Conservation (phyloP, 306 rosid genomes). For the Dryas octopetala region DNA sequence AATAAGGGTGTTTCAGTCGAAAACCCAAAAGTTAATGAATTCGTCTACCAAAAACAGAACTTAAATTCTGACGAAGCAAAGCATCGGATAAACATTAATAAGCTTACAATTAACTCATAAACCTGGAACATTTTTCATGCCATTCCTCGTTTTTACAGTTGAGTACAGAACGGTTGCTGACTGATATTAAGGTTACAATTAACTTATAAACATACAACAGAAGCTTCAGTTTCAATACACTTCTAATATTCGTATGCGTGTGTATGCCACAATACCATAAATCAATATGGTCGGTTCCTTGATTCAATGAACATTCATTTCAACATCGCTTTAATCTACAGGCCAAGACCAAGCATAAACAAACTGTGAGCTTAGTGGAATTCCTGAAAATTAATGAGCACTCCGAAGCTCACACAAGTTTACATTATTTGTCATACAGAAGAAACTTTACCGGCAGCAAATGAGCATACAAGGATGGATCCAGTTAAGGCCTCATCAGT, state of each 20-base stretch:
- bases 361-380: neutral
- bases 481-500: slow-evolving; percentile 37
- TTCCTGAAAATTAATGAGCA: neutral
- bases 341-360: neutral
- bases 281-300: neutral
- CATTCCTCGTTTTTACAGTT: too few species aligned
- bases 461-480: neutral
- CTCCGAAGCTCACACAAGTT: neutral
- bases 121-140: too few species aligned
- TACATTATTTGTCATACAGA: neutral
- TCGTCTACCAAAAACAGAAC: too few species aligned
- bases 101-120: too few species aligned
- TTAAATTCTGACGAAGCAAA: too few species aligned
- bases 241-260: too few species aligned
- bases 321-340: neutral
- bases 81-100: too few species aligned
- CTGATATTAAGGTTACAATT: too few species aligned
- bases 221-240: neutral
- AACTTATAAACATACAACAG: neutral
- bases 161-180: too few species aligned
- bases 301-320: neutral
- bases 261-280: neutral
- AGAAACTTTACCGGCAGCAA: neutral
- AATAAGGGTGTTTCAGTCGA: too few species aligned
- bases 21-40: too few species aligned